phyloP scores from a whole-genome alignment of 768 basidiomycete species.

The Nidula microcarpa region DNA sequence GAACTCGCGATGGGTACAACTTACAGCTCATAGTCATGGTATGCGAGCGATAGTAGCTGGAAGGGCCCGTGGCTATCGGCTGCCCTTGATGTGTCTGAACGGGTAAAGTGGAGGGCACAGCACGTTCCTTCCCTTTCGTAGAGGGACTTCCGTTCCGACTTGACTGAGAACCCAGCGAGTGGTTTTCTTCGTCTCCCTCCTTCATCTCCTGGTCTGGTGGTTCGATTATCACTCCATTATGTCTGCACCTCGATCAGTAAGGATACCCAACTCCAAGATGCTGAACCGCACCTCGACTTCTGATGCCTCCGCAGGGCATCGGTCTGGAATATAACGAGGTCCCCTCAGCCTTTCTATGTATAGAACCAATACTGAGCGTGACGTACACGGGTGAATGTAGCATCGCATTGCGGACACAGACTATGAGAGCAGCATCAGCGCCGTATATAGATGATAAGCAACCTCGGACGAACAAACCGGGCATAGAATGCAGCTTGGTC shows the following conservation, averaged over 20 bases:
- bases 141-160: conserved; percentile 51
- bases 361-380: neutral
- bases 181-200: conserved; percentile 24
- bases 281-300: conserved; percentile 58
- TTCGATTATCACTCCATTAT: conserved; percentile 67
- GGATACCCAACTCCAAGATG: neutral
- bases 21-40: conserved; percentile 43
- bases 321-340: conserved; percentile 42
- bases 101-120: too few relatives aligned
- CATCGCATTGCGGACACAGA: conserved; percentile 76
- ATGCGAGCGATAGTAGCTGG: conserved; percentile 67
- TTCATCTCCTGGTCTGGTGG: conserved; percentile 23
- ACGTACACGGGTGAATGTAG: conserved; percentile 75
- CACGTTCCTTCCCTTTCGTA: conserved; percentile 38
- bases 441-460: conserved; percentile 4
- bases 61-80: conserved; percentile 32
- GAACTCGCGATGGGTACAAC: conserved; percentile 1
- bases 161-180: conserved; percentile 36
- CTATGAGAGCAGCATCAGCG: conserved; percentile 27
- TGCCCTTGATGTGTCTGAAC: conserved; percentile 23
- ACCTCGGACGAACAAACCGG: conserved; percentile 55
- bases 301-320: conserved; percentile 79
- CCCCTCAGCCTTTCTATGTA: conserved; percentile 4
- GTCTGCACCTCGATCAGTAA: conserved; percentile 31
- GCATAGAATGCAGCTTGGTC: conserved; percentile 72